Base-by-base conservation (phyloP, 2,329 filamentous ascomycete genomes). In the Penicillium concentricum region DNA sequence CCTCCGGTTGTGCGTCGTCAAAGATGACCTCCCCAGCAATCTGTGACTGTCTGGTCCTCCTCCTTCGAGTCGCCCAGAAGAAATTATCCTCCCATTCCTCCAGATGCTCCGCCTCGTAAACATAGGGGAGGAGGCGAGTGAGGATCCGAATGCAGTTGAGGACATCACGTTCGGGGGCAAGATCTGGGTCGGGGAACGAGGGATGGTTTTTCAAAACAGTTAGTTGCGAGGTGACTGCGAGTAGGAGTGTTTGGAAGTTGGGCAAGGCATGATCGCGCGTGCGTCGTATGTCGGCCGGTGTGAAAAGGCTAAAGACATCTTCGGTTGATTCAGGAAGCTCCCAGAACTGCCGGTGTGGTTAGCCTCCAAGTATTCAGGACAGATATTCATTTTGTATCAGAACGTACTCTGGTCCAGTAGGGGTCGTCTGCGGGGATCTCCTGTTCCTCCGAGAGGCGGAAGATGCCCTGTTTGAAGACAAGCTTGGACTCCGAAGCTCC, bases 401-500 rank as follows among this genome's bases (percentile, higher is more conserved):
- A 55, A 81, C 89, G 71, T 78, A 95, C 92, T 73, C 91, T 90
- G 62, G 89, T 87, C 94, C 94, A 99, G 79, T 96, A 97, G 18
- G 86, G 82, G 78, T 97, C 91, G 76, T 94, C 89, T 55, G 91
- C 86, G 58, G 91, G 83, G 71, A 97, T 97, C 73, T 90, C 83
- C 64, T 87, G 87, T 74, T 96, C 89, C 74, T 96, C 92, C n/a
- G 92, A 94, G 58, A 99, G 86, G 72, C 90, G 87, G 81, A 97
- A 97, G 79, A 97, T 96, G 78, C 92, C 93, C 78, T 96, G 91
- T 79, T 97, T 97, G 84, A 99, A 97, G 72, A 93, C 91, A 72
- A 97, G 87, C 84, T 97, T 97, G 70, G 93, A 97, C 80, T 97
- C 93, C 78, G 93, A 97, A 73, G 93, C 93, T 77, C 94, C 94